Base-by-base conservation (phyloP, 371 early-diverging fungal genomes). In the Mortierella sp. region DNA sequence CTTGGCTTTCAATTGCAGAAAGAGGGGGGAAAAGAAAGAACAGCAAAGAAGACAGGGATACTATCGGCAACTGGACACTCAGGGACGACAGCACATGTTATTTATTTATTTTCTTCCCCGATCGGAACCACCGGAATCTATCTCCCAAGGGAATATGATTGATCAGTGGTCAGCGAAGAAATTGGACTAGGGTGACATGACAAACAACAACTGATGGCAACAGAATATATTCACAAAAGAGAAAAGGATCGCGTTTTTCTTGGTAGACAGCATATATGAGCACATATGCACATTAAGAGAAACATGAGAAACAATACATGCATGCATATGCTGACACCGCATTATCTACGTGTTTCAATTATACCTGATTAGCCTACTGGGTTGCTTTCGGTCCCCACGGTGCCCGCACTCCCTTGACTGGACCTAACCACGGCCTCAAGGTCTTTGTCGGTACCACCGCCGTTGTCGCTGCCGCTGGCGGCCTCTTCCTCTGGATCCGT, bases 361-460 rank as follows among this genome's bases (percentile, higher is more conserved):
- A n/a, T n/a, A n/a, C n/a, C n/a, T n/a, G n/a, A 31, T 61, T 76
- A 93, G 96, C 93, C 66, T 96, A 96, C 90, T 98, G 93, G 88
- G 93, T 98, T 84, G 96, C 98, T 61, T 99, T 97, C 86, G 99
- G 99, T 71, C 90, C 95, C 61, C 96, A 98, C 89, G 97, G 96
- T 86, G 94, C 95, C 71, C 96, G 99, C 83, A 92, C 93, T 77
- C 95, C 95, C 40, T 83, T 91, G 67, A 87, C 87, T 65, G 91
- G 94, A 87, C 93, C 96, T 58, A 92, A 93, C 70, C 90, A 95
- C 85, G 86, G 81, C 77, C 78, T 86, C 79, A 95, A 95, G 90
- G 94, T 98, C 50, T 11, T 91, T 71, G 83, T 84, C 68, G 97
- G 96, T 87, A 89, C 94, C 65, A 68, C 81, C 26, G 90, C 77